These are phyloP conservation scores for Ailanthus altissimus DNA, from an alignment of 345 rosid species.

Conservation along the genomic window DNA sequence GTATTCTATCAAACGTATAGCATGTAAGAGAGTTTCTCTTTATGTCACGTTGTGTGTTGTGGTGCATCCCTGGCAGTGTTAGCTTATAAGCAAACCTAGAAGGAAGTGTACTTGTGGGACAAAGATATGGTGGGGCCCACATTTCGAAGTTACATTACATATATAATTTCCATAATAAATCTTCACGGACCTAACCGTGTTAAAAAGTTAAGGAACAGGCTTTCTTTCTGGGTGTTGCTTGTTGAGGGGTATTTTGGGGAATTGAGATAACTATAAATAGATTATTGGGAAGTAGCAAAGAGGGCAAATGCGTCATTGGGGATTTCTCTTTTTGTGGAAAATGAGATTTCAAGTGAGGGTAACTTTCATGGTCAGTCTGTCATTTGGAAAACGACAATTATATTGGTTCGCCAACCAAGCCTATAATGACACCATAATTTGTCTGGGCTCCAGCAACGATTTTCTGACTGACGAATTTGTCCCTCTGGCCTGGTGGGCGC, in stretches of 20 bases:
- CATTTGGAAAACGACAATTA: slow-evolving; percentile 47
- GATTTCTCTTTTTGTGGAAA: slow-evolving; percentile 38
- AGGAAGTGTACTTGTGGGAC: slow-evolving; percentile 27
- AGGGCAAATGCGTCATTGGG: slow-evolving; percentile 26
- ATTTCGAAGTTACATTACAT: no score
- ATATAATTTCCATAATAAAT: no score
- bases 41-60: neutral
- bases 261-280: neutral
- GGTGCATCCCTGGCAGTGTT: slow-evolving; percentile 8
- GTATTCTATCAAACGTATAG: neutral
- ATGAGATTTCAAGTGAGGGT: slow-evolving; percentile 38
- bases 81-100: slow-evolving; percentile 26
- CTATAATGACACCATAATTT: slow-evolving; percentile 43
- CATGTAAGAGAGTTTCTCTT: neutral
- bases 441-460: slow-evolving; percentile 31
- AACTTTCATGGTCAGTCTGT: slow-evolving; percentile 34
- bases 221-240: neutral
- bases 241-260: slow-evolving; percentile 21
- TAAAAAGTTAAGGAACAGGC: neutral
- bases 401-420: slow-evolving; percentile 40
- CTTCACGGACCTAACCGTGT: neutral
- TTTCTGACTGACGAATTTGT: slow-evolving; percentile 19
- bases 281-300: no score
- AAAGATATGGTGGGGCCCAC: slow-evolving; percentile 47
- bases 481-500: slow-evolving; percentile 3